Percentiles rank a stretch among this genome's conserved stretches.
These are phyloP conservation scores for Panaeolus cyanescens DNA, from an alignment of 768 basidiomycete genomes.

Conservation along the genomic window DNA sequence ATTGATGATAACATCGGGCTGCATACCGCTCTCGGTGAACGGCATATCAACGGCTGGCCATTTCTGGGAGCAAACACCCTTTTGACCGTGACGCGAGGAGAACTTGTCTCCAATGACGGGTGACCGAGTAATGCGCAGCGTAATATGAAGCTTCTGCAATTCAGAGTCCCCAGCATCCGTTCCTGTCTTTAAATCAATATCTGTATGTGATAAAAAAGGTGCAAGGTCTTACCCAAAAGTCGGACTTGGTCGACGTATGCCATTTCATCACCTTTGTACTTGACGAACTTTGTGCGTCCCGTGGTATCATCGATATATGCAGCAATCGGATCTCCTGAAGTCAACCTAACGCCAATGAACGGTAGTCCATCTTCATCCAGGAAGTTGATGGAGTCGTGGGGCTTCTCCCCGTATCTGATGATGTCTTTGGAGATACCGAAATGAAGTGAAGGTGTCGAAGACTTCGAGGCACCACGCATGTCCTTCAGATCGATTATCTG, in stretches of 20 bases:
- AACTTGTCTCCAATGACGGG: conserved; percentile 99
- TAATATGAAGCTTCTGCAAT: conserved; percentile 91
- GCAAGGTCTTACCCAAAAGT: conserved; percentile 66
- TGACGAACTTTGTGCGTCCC: conserved; percentile 80
- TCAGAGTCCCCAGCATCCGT: conserved; percentile 86
- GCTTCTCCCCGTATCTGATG: conserved; percentile 44
- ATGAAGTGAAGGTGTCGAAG: conserved; percentile 71
- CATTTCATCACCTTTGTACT: conserved; percentile 95
- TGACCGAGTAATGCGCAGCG: conserved; percentile 88
- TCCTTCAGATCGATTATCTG: conserved; percentile 90
- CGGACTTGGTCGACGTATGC: conserved; percentile 92
- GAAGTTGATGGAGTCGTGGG: conserved; percentile 45
- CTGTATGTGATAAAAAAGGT: not conserved
- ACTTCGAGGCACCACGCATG: conserved; percentile 65
- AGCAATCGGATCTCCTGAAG: conserved; percentile 77
- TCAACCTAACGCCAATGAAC: conserved; percentile 66
- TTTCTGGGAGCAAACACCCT: conserved; percentile 99
- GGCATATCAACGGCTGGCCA: conserved; percentile 99
- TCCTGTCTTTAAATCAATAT: conserved; percentile 43
- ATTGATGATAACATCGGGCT: conserved; percentile 99
- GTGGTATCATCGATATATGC: conserved; percentile 88
- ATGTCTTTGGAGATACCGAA: conserved; percentile 89
- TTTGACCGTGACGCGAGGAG: conserved; percentile 98
- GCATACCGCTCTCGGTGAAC: conserved; percentile 97
- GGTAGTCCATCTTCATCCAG: conserved; percentile 88